Evolutionary conservation across 2,329 filamentous ascomycete species (phyloP).

Genomic region (Alternaria sp.): DNA sequence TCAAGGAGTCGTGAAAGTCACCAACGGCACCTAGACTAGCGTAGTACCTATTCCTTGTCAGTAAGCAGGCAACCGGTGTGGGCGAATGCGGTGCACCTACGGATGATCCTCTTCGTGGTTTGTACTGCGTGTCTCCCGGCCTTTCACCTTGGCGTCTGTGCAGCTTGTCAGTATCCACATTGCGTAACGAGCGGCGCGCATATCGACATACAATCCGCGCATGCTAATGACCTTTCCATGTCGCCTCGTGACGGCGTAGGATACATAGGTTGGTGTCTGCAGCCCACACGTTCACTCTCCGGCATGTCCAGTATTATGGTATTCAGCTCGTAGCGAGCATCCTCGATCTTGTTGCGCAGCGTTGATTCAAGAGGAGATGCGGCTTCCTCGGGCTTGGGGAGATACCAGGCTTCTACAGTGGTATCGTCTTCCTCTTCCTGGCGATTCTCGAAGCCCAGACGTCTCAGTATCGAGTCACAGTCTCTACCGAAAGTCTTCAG

Average conservation of each 20-base stretch:
- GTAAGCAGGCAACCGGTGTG: neutral
- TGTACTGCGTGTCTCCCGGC: conserved; percentile 39
- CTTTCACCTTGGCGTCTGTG: conserved; percentile 39
- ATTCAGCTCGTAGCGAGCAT: conserved; percentile 67
- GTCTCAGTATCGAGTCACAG: conserved; percentile 66
- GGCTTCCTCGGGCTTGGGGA: conserved; percentile 40
- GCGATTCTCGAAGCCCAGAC: conserved; percentile 63
- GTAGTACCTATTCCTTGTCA: conserved; percentile 58
- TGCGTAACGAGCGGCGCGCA: neutral
- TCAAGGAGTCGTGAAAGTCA: conserved; percentile 68
- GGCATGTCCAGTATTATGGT: conserved; percentile 58
- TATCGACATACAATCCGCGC: conserved; percentile 45
- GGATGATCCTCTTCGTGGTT: conserved; percentile 51
- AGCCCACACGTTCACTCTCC: conserved; percentile 40
- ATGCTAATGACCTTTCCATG: conserved; percentile 52
- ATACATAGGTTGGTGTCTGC: conserved; percentile 42
- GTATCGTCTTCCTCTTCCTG: conserved; percentile 47
- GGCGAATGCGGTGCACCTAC: conserved; percentile 25
- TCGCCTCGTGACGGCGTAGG: conserved; percentile 51
- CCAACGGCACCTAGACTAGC: conserved; percentile 68
- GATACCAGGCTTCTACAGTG: conserved; percentile 43
- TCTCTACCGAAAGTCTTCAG: conserved; percentile 69
- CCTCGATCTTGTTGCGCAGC: conserved; percentile 59
- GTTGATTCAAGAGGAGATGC: conserved; percentile 33
- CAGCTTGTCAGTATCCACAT: conserved; percentile 19